Evolutionary conservation across 78 protist species (phyloP).

Genomic region (Monosiga brevicollis): DNA sequence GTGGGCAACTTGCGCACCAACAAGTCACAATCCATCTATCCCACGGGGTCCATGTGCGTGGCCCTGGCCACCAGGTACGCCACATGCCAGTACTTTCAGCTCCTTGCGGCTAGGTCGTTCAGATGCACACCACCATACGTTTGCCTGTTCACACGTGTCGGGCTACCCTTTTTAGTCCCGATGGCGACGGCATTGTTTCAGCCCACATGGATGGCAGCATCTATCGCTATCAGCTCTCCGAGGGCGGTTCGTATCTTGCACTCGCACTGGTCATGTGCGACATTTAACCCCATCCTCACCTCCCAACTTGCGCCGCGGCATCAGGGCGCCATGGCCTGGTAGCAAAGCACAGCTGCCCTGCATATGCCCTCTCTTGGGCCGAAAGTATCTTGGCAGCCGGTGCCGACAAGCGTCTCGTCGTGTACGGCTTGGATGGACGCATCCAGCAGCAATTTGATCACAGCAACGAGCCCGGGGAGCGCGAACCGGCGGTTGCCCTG

Average conservation of each 20-base stretch:
- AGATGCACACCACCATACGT: too few species aligned
- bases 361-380: constrained; percentile 60
- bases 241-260: too few species aligned
- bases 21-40: constrained; percentile 41
- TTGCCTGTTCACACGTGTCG: too few species aligned
- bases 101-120: too few species aligned
- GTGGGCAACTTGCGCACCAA: constrained; percentile 41
- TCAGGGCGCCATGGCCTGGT: neutral
- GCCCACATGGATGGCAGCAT: too few species aligned
- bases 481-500: neutral
- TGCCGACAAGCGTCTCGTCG: constrained; percentile 27
- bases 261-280: too few species aligned
- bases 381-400: constrained; percentile 52
- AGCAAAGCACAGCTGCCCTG: constrained; percentile 29
- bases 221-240: too few species aligned
- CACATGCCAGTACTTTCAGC: too few species aligned
- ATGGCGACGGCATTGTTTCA: too few species aligned
- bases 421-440: constrained; percentile 31
- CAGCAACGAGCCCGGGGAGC: constrained; percentile 13
- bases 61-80: constrained; percentile 4
- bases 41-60: constrained; percentile 35
- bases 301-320: too few species aligned
- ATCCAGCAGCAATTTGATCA: constrained; percentile 45
- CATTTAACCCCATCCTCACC: too few species aligned
- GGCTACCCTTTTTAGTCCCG: too few species aligned